A percentile compares a stretch with the other conserved stretches of the same genome.
Conservation (phyloP, 192 early-diverging fungal genomes). For the Chytriomyces sp. region DNA sequence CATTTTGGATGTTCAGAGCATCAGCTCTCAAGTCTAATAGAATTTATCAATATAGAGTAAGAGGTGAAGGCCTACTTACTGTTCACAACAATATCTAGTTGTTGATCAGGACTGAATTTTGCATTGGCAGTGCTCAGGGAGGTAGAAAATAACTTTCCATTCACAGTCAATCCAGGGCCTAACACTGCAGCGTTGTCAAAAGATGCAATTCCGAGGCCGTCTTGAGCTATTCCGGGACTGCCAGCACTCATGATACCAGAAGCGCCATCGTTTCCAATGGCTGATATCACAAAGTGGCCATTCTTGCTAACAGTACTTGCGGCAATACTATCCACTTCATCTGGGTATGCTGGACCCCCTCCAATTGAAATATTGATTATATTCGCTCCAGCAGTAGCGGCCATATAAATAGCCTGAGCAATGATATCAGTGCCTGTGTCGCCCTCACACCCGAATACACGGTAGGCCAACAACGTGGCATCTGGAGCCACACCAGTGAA, state of each 20-base stretch:
- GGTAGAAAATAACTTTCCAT: no score
- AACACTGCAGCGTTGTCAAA: neutral
- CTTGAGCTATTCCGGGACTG: neutral
- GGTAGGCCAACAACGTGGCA: slow-evolving; percentile 76
- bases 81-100: slow-evolving; percentile 27
- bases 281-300: slow-evolving; percentile 54
- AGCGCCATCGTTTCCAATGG: slow-evolving; percentile 77
- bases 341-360: slow-evolving; percentile 58
- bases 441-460: slow-evolving; percentile 68
- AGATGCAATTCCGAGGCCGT: slow-evolving; percentile 30
- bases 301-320: slow-evolving; percentile 50
- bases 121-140: no score
- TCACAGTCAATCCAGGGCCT: no score
- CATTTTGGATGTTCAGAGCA: slow-evolving; percentile 21
- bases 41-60: neutral
- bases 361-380: slow-evolving; percentile 87
- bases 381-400: slow-evolving; percentile 70
- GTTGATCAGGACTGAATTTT: neutral
- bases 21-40: slow-evolving; percentile 28
- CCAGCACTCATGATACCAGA: slow-evolving; percentile 56
- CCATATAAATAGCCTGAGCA: slow-evolving; percentile 72
- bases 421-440: slow-evolving; percentile 71
- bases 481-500: slow-evolving; percentile 84
- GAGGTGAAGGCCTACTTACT: neutral
- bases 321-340: slow-evolving; percentile 62